Conservation (phyloP, 805 yeast species). For the Teunomyces tritomae region DNA sequence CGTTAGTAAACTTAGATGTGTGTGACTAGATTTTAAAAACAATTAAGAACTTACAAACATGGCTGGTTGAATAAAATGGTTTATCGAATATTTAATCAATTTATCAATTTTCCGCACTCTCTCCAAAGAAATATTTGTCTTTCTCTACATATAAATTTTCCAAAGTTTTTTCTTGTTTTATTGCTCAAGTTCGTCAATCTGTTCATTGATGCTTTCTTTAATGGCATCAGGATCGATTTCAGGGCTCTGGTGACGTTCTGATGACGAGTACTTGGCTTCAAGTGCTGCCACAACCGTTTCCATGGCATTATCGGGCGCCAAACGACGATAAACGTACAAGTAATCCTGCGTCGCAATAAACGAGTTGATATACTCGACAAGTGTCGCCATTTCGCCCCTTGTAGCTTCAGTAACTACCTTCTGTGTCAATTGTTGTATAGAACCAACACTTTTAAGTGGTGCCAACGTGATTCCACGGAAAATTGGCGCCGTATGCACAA, state of each 20-base stretch:
- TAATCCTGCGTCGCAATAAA: conserved; percentile 20
- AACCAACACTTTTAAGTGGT: no score
- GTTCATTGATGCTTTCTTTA: conserved; percentile 9
- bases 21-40: neutral
- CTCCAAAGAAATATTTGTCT: no score
- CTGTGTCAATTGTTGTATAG: neutral
- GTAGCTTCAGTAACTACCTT: conserved; percentile 11
- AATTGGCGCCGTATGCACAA: conserved; percentile 19
- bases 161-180: no score
- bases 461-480: conserved; percentile 10
- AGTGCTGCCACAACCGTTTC: conserved; percentile 6
- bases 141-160: no score
- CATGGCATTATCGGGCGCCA: conserved; percentile 11
- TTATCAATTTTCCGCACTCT: no score
- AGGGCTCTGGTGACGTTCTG: neutral
- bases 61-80: neutral
- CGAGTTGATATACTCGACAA: conserved; percentile 15
- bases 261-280: neutral
- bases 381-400: conserved; percentile 5
- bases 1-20: neutral
- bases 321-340: conserved; percentile 29
- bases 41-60: no score
- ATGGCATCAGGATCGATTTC: conserved; percentile 8
- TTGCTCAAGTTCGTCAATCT: conserved; percentile 10
- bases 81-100: no score